Evolutionary conservation across 1,139 yeast species (phyloP), one percentile per base, ranked within the genome.

Genomic region (Hyphopichia pseudoburtonii): DNA sequence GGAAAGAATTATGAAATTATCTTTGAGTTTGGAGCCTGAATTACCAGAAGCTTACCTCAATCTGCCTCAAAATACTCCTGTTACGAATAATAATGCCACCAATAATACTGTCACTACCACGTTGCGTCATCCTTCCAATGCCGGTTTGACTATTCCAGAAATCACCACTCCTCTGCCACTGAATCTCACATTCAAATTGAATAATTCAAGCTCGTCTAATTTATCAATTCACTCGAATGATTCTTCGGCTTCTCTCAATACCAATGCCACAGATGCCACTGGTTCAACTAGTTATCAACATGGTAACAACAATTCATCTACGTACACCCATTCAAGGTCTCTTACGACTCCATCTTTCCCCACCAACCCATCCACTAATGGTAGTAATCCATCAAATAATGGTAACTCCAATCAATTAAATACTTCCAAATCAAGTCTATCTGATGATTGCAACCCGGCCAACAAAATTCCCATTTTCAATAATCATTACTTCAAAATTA

Each of bases 31-130:
- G 37, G 75, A 72, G 39, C 71, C 74, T 2, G 70, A 62, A 17
- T 50, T 67, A 29, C 69, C 70, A 1, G 78, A 72, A 42, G 60
- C 61, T 2, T 71, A 71, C 41, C 48, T 70, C 34, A 56, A 49
- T 28, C 40, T 30, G 11, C 35, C 49, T 3, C 29, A 46, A 15
- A n/a, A n/a, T n/a, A n/a, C n/a, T n/a, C n/a, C n/a, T n/a, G n/a
- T n/a, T n/a, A n/a, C n/a, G n/a, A n/a, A n/a, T n/a, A n/a, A n/a
- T n/a, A n/a, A n/a, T n/a, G 28, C 24, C 9, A 3, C 26, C n/a
- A 38, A 44, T 21, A 15, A 15, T 7, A 14, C 28, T 28, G n/a
- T n/a, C n/a, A n/a, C n/a, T n/a, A n/a, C n/a, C n/a, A 11, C 17
- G 3, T 16, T 22, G 19, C 19, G 33, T 4, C 28, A 25, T 24